Evolutionary conservation across 2,329 filamentous ascomycete species (phyloP).

Genomic region (Microthyrium microscopicum): DNA sequence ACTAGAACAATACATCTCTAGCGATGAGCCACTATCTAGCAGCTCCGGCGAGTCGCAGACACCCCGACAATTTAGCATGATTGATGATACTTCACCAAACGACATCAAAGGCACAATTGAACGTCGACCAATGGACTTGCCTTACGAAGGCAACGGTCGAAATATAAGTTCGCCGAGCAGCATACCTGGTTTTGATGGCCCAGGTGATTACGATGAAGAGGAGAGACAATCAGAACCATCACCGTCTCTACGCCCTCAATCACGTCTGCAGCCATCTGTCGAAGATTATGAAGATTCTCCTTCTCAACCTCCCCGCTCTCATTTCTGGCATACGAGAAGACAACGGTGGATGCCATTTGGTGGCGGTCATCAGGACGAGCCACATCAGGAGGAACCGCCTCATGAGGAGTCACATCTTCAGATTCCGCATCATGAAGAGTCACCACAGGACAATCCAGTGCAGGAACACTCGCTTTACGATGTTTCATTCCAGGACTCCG

Average conservation of each 20-base stretch:
- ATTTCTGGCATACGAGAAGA: background rate
- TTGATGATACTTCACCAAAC: background rate
- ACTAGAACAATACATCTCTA: constrained; percentile 5
- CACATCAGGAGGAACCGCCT: background rate
- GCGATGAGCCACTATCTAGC: constrained; percentile 1
- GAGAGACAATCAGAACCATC: background rate
- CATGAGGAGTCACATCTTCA: background rate
- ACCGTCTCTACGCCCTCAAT: background rate
- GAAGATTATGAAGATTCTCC: constrained; percentile 8
- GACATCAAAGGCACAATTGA: background rate
- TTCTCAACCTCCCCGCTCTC: background rate
- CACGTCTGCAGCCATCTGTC: constrained; percentile 3
- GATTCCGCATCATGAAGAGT: background rate
- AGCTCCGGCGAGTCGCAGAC: background rate
- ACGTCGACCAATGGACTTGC: background rate
- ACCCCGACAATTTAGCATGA: background rate
- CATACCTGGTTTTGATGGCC: background rate
- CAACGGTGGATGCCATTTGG: background rate
- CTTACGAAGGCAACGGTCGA: background rate
- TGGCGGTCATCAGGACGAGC: background rate
- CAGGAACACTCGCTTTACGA: background rate
- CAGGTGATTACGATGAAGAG: background rate
- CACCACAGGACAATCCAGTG: background rate
- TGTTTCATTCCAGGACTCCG: no score
- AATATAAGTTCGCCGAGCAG: background rate